Evolutionary conservation across 768 basidiomycete genomes (phyloP).

Genomic region (Calocybe cyanea): DNA sequence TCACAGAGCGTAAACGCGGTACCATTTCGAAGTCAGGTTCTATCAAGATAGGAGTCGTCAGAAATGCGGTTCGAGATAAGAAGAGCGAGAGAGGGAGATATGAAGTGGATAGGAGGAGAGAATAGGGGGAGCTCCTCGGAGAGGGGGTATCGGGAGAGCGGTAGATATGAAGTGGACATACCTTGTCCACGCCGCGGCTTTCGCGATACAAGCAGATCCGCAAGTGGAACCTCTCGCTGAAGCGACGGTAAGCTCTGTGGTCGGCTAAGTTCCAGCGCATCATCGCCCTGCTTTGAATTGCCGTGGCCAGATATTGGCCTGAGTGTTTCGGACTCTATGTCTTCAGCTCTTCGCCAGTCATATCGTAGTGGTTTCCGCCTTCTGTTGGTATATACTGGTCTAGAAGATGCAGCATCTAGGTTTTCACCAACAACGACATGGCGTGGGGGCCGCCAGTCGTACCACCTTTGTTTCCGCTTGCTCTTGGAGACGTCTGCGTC

Average conservation of each 20-base stretch:
- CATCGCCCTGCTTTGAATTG: too few species aligned
- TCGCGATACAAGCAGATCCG: constrained; percentile 24
- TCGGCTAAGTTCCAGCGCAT: too few species aligned
- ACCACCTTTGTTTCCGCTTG: constrained; percentile 25
- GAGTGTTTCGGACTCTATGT: too few species aligned
- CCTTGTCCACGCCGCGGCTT: constrained; percentile 41
- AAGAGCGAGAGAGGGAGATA: neutral
- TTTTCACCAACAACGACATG: neutral
- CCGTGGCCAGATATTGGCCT: too few species aligned
- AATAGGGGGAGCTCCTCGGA: neutral
- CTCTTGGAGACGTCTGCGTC: constrained; percentile 35
- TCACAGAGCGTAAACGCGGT: constrained; percentile 49
- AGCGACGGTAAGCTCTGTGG: constrained; percentile 14
- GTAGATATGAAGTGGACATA: constrained; percentile 21
- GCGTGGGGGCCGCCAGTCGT: neutral
- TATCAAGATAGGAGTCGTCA: constrained; percentile 13
- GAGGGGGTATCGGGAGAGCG: neutral
- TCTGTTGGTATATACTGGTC: too few species aligned
- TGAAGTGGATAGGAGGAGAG: neutral
- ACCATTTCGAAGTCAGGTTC: constrained; percentile 58
- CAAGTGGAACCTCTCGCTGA: constrained; percentile 14
- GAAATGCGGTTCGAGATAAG: too few species aligned
- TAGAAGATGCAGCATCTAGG: neutral
- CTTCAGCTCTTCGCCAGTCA: too few species aligned
- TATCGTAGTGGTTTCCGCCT: too few species aligned